These are phyloP conservation scores for Arabidopsis thaliana DNA, from an alignment of 345 rosid species.

Conservation along the genomic window DNA sequence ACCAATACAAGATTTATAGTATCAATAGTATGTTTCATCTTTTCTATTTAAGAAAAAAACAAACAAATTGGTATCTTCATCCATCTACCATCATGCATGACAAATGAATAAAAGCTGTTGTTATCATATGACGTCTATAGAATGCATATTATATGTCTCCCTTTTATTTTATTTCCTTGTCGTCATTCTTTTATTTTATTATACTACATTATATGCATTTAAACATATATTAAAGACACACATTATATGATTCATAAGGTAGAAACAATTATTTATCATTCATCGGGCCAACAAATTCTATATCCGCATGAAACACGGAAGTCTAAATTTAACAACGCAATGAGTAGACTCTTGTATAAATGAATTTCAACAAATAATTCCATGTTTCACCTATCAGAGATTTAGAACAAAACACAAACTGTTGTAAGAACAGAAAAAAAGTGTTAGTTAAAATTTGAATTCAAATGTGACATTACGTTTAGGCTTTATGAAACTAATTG, in stretches of 20 bases:
- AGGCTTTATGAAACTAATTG: background rate
- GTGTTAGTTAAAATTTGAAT: background rate
- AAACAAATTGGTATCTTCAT: slow-evolving; percentile 30
- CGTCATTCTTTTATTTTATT: slow-evolving; percentile 29
- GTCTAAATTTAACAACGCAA: slow-evolving; percentile 18
- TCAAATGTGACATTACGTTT: background rate
- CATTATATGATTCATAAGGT: slow-evolving; percentile 22
- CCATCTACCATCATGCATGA: slow-evolving; percentile 45
- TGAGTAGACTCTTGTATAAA: background rate
- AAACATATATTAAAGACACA: background rate
- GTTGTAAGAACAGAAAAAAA: background rate
- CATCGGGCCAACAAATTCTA: slow-evolving; percentile 41
- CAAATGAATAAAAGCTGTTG: slow-evolving; percentile 37
- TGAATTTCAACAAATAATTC: background rate
- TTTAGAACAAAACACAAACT: background rate
- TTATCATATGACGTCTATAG: slow-evolving; percentile 39
- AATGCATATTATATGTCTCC: slow-evolving; percentile 35
- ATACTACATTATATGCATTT: slow-evolving; percentile 6
- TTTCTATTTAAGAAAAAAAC: background rate
- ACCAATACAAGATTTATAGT: background rate
- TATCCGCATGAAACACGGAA: slow-evolving; percentile 40
- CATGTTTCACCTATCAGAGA: background rate
- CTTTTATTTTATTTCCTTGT: slow-evolving; percentile 29
- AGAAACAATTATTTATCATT: slow-evolving; percentile 31
- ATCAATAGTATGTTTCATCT: slow-evolving; percentile 6